These are phyloP conservation scores for Leptographium radiaticola DNA, from an alignment of 2,329 filamentous ascomycete species.

Conservation along the genomic window DNA sequence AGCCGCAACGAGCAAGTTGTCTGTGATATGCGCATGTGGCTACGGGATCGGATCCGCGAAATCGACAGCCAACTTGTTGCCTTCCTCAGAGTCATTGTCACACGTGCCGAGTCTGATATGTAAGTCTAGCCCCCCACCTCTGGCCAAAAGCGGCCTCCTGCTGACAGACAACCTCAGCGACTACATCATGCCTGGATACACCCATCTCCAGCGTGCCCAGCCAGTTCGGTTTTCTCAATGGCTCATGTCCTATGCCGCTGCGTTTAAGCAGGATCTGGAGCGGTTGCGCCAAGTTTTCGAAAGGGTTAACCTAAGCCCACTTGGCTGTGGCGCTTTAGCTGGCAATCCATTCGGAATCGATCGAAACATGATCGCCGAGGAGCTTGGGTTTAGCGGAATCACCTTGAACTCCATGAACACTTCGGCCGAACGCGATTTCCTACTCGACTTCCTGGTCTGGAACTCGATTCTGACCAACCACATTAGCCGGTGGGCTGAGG, in stretches of 20 bases:
- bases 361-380: slow-evolving; percentile 61
- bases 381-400: slow-evolving; percentile 68
- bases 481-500: slow-evolving; percentile 68
- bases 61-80: slow-evolving; percentile 56
- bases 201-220: slow-evolving; percentile 68
- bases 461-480: slow-evolving; percentile 64
- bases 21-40: slow-evolving; percentile 80
- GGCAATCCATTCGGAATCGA: slow-evolving; percentile 75
- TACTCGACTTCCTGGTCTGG: slow-evolving; percentile 74
- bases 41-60: slow-evolving; percentile 57
- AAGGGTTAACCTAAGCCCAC: slow-evolving; percentile 56
- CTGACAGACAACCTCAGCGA: slow-evolving; percentile 22
- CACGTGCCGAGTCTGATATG: slow-evolving; percentile 59
- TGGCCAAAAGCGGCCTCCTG: not conserved
- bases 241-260: slow-evolving; percentile 60
- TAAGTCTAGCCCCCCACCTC: not conserved
- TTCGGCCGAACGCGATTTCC: slow-evolving; percentile 66
- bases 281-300: slow-evolving; percentile 57
- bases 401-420: slow-evolving; percentile 65
- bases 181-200: slow-evolving; percentile 75
- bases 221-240: slow-evolving; percentile 72
- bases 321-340: slow-evolving; percentile 64
- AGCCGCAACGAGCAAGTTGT: slow-evolving; percentile 84
- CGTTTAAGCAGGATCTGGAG: slow-evolving; percentile 64
- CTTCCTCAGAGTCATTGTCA: slow-evolving; percentile 54